phyloP scores from a whole-genome alignment of 306 rosid genomes.

The Glycine latifolia region DNA sequence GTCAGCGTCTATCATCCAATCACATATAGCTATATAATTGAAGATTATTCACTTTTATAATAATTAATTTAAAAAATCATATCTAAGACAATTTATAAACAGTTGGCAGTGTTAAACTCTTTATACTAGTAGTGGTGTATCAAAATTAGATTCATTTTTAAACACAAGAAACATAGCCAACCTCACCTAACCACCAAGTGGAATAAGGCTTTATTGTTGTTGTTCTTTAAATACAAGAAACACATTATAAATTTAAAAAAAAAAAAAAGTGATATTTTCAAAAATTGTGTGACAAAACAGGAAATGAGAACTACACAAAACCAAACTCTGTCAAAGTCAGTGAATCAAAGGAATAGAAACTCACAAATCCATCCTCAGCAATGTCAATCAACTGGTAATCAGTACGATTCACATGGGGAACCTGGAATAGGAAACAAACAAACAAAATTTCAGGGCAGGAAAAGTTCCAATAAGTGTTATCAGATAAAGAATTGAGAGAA shows the following conservation, averaged over 20 bases:
- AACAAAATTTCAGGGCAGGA: background rate
- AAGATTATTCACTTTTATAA: background rate
- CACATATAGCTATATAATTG: background rate
- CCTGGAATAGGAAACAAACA: constrained; percentile 46
- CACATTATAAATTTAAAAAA: too few relatives aligned
- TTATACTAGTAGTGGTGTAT: background rate
- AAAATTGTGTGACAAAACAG: background rate
- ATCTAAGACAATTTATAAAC: background rate
- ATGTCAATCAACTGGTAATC: constrained; percentile 61
- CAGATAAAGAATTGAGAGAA: background rate
- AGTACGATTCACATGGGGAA: constrained; percentile 80
- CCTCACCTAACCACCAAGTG: background rate
- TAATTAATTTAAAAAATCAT: background rate
- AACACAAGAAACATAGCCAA: background rate
- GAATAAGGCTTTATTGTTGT: background rate
- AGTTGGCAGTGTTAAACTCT: background rate
- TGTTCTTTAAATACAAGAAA: background rate
- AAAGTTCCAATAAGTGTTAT: background rate
- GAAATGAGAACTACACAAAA: background rate
- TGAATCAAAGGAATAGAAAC: constrained; percentile 32
- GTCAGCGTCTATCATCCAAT: background rate
- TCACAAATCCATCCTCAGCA: constrained; percentile 67
- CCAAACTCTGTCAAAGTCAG: background rate
- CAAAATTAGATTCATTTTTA: background rate
- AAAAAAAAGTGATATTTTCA: background rate